A percentile compares a stretch with the other conserved stretches of the same genome.
Evolutionary conservation across 805 yeast species (phyloP).

Genomic region (Scheffersomyces coipomensis): DNA sequence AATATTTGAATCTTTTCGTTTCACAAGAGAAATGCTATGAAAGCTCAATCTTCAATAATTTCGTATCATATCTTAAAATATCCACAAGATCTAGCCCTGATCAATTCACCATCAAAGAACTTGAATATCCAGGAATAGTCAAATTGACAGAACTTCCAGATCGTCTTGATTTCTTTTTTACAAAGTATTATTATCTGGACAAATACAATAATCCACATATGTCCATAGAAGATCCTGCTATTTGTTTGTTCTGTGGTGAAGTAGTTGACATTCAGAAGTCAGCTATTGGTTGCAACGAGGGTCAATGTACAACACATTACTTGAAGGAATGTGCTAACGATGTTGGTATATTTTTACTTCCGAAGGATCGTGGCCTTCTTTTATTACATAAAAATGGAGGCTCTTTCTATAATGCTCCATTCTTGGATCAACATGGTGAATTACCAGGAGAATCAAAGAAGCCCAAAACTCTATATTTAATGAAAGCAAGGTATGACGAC

Average conservation of each 20-base stretch:
- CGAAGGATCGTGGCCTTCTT: slow-evolving; percentile 64
- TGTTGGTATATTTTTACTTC: slow-evolving; percentile 71
- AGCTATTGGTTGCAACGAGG: slow-evolving; percentile 53
- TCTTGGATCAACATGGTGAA: slow-evolving; percentile 84
- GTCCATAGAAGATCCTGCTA: slow-evolving; percentile 67
- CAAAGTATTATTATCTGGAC: slow-evolving; percentile 50
- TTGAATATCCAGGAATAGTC: slow-evolving; percentile 69
- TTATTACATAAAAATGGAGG: slow-evolving; percentile 75
- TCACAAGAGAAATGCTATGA: slow-evolving; percentile 19
- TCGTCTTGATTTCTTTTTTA: slow-evolving; percentile 67
- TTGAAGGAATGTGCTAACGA: slow-evolving; percentile 60
- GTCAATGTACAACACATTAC: slow-evolving; percentile 79
- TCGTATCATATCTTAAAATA: slow-evolving; percentile 10
- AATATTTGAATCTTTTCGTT: slow-evolving; percentile 17
- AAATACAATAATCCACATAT: slow-evolving; percentile 37
- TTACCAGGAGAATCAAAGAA: slow-evolving; percentile 70
- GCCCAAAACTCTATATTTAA: slow-evolving; percentile 69
- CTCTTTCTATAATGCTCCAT: slow-evolving; percentile 81
- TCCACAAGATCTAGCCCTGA: slow-evolving; percentile 4
- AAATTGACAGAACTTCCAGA: slow-evolving; percentile 63
- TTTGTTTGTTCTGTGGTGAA: slow-evolving; percentile 80
- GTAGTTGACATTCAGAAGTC: slow-evolving; percentile 65
- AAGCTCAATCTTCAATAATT: slow-evolving; percentile 17
- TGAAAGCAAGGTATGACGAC: slow-evolving; percentile 59
- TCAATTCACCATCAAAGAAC: slow-evolving; percentile 13